These are phyloP conservation scores for Actinomucor elegans DNA, from an alignment of 371 early-diverging fungal genomes.

Conservation along the genomic window DNA sequence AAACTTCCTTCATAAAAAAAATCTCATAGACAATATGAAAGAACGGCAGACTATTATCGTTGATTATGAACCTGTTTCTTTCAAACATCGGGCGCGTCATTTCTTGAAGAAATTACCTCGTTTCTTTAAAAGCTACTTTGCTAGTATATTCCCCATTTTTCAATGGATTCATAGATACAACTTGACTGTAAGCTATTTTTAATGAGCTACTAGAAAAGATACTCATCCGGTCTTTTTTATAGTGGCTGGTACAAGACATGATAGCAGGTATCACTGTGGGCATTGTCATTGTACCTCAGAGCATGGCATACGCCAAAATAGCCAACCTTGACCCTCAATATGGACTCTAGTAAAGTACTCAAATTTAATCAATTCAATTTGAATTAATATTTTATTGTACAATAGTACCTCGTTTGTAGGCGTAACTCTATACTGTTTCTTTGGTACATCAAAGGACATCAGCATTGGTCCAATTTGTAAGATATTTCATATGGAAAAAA, in stretches of 20 bases:
- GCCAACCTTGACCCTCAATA: constrained; percentile 67
- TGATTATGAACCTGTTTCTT: constrained; percentile 1
- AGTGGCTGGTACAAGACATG: constrained; percentile 79
- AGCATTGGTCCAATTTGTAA: constrained; percentile 78
- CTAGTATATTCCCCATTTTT: constrained; percentile 11
- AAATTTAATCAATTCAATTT: not conserved
- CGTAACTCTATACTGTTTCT: constrained; percentile 53
- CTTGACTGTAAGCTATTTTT: constrained; percentile 17
- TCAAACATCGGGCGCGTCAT: not conserved
- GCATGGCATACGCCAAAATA: constrained; percentile 81
- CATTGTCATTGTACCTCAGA: constrained; percentile 82
- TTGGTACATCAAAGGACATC: constrained; percentile 84
- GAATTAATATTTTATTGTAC: too few species aligned
- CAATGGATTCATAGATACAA: constrained; percentile 37
- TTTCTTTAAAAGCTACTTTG: constrained; percentile 1
- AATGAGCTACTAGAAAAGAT: not conserved
- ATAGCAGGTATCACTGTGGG: constrained; percentile 89
- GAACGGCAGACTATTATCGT: constrained; percentile 6
- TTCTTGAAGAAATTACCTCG: not conserved
- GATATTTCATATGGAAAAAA: too few species aligned
- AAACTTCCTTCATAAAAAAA: not conserved
- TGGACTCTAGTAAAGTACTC: constrained; percentile 33
- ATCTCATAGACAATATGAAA: not conserved
- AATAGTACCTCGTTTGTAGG: constrained; percentile 42
- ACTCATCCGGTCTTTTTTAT: not conserved